Evolutionary conservation across 83 land plant genomes (phyloP).

Genomic region (Thuja plicata): DNA sequence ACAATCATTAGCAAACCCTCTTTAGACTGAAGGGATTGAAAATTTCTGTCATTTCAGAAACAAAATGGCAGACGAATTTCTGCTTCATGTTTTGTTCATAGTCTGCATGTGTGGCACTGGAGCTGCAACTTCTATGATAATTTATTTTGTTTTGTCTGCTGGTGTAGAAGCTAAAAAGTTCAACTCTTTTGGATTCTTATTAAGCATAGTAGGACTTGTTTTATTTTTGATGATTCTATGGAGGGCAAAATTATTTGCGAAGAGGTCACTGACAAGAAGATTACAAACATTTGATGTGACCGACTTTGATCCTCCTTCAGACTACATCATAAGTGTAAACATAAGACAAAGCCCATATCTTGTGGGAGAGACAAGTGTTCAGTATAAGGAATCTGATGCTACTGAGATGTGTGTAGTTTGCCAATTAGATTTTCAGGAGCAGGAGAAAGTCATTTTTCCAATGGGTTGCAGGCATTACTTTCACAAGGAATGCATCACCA

Average conservation of each 20-base stretch:
- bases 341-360: not conserved
- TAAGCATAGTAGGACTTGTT: not conserved
- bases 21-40: too few relatives aligned
- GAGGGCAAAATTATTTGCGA: not conserved
- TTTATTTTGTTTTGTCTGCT: not conserved
- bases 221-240: not conserved
- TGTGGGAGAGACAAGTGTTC: not conserved
- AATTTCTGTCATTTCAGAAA: not conserved
- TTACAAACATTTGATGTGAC: not conserved
- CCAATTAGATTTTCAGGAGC: not conserved
- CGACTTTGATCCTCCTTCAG: not conserved
- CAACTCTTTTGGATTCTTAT: not conserved
- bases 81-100: not conserved
- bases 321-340: not conserved
- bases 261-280: not conserved
- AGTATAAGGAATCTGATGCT: not conserved
- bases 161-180: too few relatives aligned
- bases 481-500: not conserved
- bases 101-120: not conserved
- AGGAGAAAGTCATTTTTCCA: not conserved
- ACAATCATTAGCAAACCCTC: too few relatives aligned
- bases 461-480: not conserved
- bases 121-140: not conserved
- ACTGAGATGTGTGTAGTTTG: not conserved
- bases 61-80: not conserved